A percentile compares a stretch with the other conserved stretches of the same genome.
Evolutionary conservation across 352 stramenopile genomes (phyloP).

Genomic region (Blastocystis sp.): DNA sequence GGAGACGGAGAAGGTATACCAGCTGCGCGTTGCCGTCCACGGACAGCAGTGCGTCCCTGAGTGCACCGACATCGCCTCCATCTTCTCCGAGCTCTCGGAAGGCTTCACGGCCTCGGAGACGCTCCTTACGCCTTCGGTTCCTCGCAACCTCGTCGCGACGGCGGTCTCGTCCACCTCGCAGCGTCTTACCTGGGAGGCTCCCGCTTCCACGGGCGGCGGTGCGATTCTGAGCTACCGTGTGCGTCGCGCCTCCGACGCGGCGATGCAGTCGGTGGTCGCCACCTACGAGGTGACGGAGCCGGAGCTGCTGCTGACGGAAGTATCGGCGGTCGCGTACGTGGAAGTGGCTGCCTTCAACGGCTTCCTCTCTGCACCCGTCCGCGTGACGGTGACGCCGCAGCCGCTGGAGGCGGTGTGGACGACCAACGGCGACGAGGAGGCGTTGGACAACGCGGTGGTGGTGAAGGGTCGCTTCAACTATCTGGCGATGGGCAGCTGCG

Average conservation of each 20-base stretch:
- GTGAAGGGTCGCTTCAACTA: not conserved
- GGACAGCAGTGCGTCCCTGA: no score
- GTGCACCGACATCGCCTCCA: not conserved
- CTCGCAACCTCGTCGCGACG: not conserved
- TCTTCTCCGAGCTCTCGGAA: not conserved
- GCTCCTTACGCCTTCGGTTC: not conserved
- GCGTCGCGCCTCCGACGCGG: not conserved
- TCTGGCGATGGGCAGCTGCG: not conserved
- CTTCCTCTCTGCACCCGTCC: not conserved
- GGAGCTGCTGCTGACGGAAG: not conserved
- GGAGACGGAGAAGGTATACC: not conserved
- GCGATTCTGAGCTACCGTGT: not conserved
- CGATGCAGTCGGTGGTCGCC: not conserved
- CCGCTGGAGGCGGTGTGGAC: not conserved
- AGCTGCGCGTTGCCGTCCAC: not conserved
- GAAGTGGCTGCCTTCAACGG: conserved; percentile 16
- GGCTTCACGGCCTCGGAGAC: not conserved
- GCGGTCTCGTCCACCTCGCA: not conserved
- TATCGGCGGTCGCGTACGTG: not conserved
- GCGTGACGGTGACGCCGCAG: not conserved
- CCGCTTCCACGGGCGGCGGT: not conserved
- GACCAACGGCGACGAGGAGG: not conserved
- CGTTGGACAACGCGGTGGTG: not conserved
- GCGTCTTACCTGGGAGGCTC: not conserved
- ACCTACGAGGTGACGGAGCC: not conserved